These are phyloP conservation scores for Scedosporium boydii DNA, from an alignment of 2,329 filamentous ascomycete species.

Conservation along the genomic window DNA sequence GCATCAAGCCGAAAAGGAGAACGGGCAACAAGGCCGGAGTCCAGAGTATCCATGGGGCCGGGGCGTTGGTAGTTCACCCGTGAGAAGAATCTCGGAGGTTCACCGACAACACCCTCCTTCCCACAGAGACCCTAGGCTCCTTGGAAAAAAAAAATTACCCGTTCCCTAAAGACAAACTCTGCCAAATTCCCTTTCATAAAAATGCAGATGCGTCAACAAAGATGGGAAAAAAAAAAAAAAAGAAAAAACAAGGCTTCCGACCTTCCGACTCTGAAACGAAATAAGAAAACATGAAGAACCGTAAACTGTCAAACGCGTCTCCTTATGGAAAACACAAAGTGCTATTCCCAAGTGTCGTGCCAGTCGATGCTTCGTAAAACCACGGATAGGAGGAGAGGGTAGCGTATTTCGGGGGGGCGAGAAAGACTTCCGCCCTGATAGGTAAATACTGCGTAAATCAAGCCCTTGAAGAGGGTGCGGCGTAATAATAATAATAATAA, in stretches of 20 bases:
- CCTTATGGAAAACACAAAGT: neutral
- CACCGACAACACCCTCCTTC: no score
- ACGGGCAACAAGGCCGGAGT: neutral
- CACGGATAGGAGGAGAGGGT: neutral
- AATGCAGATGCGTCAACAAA: neutral
- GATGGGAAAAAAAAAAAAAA: no score
- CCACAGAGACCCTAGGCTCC: neutral
- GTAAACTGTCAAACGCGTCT: neutral
- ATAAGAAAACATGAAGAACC: neutral
- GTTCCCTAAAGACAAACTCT: neutral
- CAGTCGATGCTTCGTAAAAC: neutral
- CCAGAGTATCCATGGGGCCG: no score
- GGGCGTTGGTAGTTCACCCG: no score
- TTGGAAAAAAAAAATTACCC: neutral
- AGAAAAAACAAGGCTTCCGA: neutral
- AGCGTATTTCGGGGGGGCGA: neutral
- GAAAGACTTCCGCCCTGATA: no score
- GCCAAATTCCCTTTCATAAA: neutral
- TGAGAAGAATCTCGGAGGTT: no score
- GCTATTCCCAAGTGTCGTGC: neutral
- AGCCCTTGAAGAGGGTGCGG: no score
- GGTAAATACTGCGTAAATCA: no score
- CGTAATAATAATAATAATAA: no score
- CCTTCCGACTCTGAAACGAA: neutral
- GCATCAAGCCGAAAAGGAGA: neutral